phyloP scores from a whole-genome alignment of 2,329 filamentous ascomycete genomes.

The Talaromyces sp. region DNA sequence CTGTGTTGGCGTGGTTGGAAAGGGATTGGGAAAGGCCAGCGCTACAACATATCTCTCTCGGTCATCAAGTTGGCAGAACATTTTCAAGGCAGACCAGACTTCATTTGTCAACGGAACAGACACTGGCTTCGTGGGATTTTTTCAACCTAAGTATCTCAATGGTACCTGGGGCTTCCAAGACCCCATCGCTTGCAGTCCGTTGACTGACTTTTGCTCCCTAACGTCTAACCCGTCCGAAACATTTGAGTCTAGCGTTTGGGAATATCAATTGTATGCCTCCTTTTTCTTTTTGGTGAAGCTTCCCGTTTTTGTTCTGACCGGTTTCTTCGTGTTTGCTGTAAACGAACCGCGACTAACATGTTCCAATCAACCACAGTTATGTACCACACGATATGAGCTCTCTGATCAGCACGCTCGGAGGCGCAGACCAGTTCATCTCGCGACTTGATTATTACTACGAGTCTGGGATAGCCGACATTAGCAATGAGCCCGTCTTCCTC shows the following conservation, averaged over 20 bases:
- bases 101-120: slow-evolving; percentile 58
- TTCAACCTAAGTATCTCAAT: slow-evolving; percentile 68
- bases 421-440: slow-evolving; percentile 54
- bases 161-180: slow-evolving; percentile 67
- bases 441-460: slow-evolving; percentile 66
- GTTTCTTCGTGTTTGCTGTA: background rate
- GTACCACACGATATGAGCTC: slow-evolving; percentile 49
- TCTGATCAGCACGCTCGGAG: slow-evolving; percentile 60
- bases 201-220: slow-evolving; percentile 30
- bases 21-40: slow-evolving; percentile 55
- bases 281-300: background rate
- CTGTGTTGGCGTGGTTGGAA: slow-evolving; percentile 62
- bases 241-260: slow-evolving; percentile 36
- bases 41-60: slow-evolving; percentile 58
- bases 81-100: slow-evolving; percentile 62
- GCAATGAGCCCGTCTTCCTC: slow-evolving; percentile 62
- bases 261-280: slow-evolving; percentile 45
- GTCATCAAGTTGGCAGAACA: slow-evolving; percentile 66
- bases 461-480: slow-evolving; percentile 62
- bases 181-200: slow-evolving; percentile 44
- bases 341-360: slow-evolving; percentile 32
- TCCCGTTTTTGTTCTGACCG: background rate
- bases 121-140: slow-evolving; percentile 69
- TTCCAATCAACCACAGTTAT: slow-evolving; percentile 51
- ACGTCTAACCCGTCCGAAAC: slow-evolving; percentile 33